phyloP scores from a whole-genome alignment of 805 yeast genomes.

The Wickerhamiella sorbophila region DNA sequence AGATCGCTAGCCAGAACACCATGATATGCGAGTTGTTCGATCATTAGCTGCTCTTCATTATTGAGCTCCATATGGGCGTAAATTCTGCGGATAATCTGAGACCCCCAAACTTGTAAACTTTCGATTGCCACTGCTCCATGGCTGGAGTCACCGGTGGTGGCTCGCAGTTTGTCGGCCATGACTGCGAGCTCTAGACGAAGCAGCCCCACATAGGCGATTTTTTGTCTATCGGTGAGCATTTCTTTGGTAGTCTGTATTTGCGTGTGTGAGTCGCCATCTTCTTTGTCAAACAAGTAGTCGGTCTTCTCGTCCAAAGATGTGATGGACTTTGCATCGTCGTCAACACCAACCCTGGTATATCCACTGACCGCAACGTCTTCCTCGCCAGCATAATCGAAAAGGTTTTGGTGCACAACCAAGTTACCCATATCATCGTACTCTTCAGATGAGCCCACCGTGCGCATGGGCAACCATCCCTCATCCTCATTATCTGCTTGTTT shows the following conservation, averaged over 20 bases:
- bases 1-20: conserved; percentile 67
- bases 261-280: conserved; percentile 36
- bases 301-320: conserved; percentile 38
- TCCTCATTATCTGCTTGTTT: conserved; percentile 19
- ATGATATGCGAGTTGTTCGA: conserved; percentile 70
- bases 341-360: conserved; percentile 56
- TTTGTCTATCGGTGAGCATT: conserved; percentile 69
- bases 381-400: conserved; percentile 9
- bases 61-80: conserved; percentile 69
- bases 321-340: conserved; percentile 57
- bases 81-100: conserved; percentile 50
- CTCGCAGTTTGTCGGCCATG: conserved; percentile 56
- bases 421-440: conserved; percentile 62
- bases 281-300: conserved; percentile 38
- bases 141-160: conserved; percentile 1
- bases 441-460: conserved; percentile 60
- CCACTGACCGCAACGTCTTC: conserved; percentile 43
- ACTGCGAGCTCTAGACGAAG: conserved; percentile 61
- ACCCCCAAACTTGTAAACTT: conserved; percentile 74
- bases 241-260: conserved; percentile 70
- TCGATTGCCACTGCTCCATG: conserved; percentile 47
- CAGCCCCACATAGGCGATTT: conserved; percentile 83
- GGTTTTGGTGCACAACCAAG: conserved; percentile 21
- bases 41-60: conserved; percentile 73
- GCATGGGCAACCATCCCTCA: conserved; percentile 76